Evolutionary conservation across 352 stramenopile genomes (phyloP), one percentile per base, ranked within the genome.

Genomic region (Globisporangium solare): DNA sequence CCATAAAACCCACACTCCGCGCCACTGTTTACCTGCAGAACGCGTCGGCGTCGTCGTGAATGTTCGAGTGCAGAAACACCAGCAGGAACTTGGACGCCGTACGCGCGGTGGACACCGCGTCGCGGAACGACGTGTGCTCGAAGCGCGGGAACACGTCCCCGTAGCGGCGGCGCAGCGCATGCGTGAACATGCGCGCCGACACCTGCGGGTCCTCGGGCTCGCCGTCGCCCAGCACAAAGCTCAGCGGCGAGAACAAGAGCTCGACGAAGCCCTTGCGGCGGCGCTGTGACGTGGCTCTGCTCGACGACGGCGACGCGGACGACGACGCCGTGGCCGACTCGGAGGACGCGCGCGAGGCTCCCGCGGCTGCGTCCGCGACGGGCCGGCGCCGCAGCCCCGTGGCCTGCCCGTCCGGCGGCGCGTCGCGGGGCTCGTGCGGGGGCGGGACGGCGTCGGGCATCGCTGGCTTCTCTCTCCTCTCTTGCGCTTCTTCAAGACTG

Each of bases 61-160:
- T 85, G 22, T 74, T 89, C 60, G 82, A 94, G 66, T 94, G 84
- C 53, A 94, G 58, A 47, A 89, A 94, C 50, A 92, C 81, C 7
- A 94, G 45, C 46, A 94, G 58, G 47, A 94, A 94, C 68, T 94
- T 94, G 63, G 76, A 90, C 40, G 79, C 75, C 11, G 79, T 89
- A 17, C 82, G 80, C 8, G 84, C 82, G 0, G 82, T 89, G 2
- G 76, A 89, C 60, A 91, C 81, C 5, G 84, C 81, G 52, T 94
- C 84, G 17, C 81, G 76, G 66, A 94, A 94, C 54, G 84, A 91
- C 47, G 76, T 76, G 67, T 87, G 78, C 68, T 92, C 81, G 49
- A 94, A 94, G 42, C 69, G 76, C 17, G 84, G 84, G 54, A 75
- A 86, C 8, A 70, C 42, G 24, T 79, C 70, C 5, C 79, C 79